Evolutionary conservation across 2,329 filamentous ascomycete genomes (phyloP), one percentile per base, ranked within the genome.

Genomic region (Xylariaceae sp.): DNA sequence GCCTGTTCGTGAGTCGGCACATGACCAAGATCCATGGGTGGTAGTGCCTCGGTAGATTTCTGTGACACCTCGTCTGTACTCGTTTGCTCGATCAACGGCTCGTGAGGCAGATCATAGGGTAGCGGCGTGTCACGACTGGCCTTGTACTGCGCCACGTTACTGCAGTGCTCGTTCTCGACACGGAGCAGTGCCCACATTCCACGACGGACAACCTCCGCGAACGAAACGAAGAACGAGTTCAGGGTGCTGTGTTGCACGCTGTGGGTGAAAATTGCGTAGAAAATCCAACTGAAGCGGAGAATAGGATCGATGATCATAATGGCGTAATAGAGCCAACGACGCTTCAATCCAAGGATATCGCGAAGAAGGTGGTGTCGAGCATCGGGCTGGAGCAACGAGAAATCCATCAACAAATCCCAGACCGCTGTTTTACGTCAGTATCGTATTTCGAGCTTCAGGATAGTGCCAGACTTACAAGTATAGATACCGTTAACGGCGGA

Each of bases 381-480:
- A 57, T 87, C 84, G 0, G 88, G 81, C 67, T 97, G 92, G 2
- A 93, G 82, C n/a, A 97, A 80, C 60, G 89, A 94, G 82, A 94
- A 97, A 73, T 99, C 94, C 89, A 97, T 97, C 64, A 91, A 86
- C 1, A 99, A 77, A 71, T 99, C 94, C 94, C 94, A 99, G 48
- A 96, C 82, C 8, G 87, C 85, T 87, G 49, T 45, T n/a, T 17
- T 9, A 44, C 42, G 7, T 37, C 13, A 62, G 45, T 35, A 35
- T 18, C 4, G 2, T 35, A 47, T 34, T 15, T 4, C 10, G 15
- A 34, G 53, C 10, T n/a, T 7, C n/a, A 15, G 15, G 3, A 13
- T 11, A 4, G 8, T 3, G 4, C 30, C 9, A 9, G 23, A 78
- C 84, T 76, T 77, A 87, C 86, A 91, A 67, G 83, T 87, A 73